Base-by-base conservation (phyloP, 208 protist genomes). In the Crithidia bombi region DNA sequence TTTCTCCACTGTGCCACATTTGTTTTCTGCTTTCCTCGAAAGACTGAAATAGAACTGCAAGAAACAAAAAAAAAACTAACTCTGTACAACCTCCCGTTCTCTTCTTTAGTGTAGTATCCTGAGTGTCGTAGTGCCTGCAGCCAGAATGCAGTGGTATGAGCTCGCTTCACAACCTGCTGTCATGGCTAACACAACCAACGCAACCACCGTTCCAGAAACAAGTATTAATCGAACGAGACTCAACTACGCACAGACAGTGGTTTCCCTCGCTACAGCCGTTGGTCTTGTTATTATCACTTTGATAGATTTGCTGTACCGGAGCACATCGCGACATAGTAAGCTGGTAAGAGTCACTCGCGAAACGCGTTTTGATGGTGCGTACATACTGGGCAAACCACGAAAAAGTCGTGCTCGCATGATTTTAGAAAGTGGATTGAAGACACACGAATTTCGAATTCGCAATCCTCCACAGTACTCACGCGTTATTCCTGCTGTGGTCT, bases 291-390 rank as follows among this genome's bases (percentile, higher is more conserved):
- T 92, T 63, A 65, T 91, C 9, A 80, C 71, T 10, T 65, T 82
- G 12, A 69, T 93, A 47, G 81, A 91, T 51, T 63, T 93, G 19
- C 55, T 95, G 23, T 87, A 90, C 35, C 63, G 90, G 1, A 86
- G 78, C 35, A 87, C 75, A 1, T 59, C 50, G 3, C 73, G 90
- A 9, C 81, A 92, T 35, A 51, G 79, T 14, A 64, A 78, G 61
- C 63, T 95, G 10, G 58, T 87, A 14, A 46, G 79, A n/a, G 80
- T 82, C n/a, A 80, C 82, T 32, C 87, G 87, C 38, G 73, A 91
- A 33, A 85, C 81, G 15, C 85, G 86, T 21, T 95, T 95, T 81
- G 83, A 93, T 68, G 88, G 81, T 14, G 81, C 83, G 9, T 86
- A 91, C 61, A 83, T 92, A 47, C 67, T 96, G 4, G 81, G 73